Conservation (phyloP, 495 filamentous ascomycete genomes). For the Viridothelium virens region DNA sequence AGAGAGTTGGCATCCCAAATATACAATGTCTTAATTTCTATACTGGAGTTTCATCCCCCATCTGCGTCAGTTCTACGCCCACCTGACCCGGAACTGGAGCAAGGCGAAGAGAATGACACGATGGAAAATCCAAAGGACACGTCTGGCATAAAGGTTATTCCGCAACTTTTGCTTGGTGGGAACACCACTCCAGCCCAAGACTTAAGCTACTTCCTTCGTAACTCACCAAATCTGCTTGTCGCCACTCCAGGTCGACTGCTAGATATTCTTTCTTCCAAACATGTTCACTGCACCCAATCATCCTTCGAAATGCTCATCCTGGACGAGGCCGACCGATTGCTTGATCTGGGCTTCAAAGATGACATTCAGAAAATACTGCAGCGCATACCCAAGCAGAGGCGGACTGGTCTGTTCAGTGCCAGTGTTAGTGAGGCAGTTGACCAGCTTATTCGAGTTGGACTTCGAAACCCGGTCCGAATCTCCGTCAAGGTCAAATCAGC, state of each 20-base stretch:
- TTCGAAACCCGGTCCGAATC: constrained; percentile 90
- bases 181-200: constrained; percentile 77
- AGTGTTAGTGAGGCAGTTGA: constrained; percentile 86
- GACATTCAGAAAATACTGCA: constrained; percentile 78
- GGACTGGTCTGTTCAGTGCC: constrained; percentile 90
- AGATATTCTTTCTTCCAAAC: constrained; percentile 80
- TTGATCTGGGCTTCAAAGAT: constrained; percentile 93
- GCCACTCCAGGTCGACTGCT: constrained; percentile 82
- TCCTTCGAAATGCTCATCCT: constrained; percentile 59
- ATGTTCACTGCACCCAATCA: constrained; percentile 81
- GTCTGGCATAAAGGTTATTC: constrained; percentile 53
- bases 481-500: constrained; percentile 82
- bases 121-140: constrained; percentile 4
- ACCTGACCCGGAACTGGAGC: constrained; percentile 36
- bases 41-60: constrained; percentile 73
- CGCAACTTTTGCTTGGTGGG: constrained; percentile 86
- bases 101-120: constrained; percentile 43
- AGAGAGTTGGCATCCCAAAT: constrained; percentile 90
- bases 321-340: constrained; percentile 85
- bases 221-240: constrained; percentile 78
- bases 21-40: constrained; percentile 64
- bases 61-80: constrained; percentile 58
- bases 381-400: constrained; percentile 80
- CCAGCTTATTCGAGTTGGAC: constrained; percentile 81
- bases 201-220: constrained; percentile 66